Conservation (phyloP, 1,284 basidiomycete genomes). For the Cutaneotrichosporon mucoides region DNA sequence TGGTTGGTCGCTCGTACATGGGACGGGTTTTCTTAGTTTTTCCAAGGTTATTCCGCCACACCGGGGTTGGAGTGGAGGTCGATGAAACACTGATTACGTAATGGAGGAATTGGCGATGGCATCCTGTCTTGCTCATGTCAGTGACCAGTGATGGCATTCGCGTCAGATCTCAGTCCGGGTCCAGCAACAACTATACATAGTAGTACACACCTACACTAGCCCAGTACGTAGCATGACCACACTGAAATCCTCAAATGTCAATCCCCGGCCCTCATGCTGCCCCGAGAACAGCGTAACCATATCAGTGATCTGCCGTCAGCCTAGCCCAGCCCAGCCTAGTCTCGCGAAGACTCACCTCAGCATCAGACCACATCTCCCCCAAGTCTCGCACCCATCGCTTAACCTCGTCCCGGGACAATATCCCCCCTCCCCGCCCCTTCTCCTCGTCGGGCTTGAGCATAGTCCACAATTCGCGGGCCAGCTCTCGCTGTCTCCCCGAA, state of each 20-base stretch:
- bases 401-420: constrained; percentile 43
- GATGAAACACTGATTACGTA: too few relatives aligned
- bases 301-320: constrained; percentile 38
- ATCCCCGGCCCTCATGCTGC: constrained; percentile 42
- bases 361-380: constrained; percentile 48
- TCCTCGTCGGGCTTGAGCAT: constrained; percentile 34
- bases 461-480: constrained; percentile 42
- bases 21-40: too few relatives aligned
- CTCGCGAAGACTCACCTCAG: constrained; percentile 35
- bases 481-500: constrained; percentile 33
- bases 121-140: too few relatives aligned
- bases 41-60: too few relatives aligned
- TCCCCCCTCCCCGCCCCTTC: constrained; percentile 1
- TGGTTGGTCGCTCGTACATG: too few relatives aligned
- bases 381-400: constrained; percentile 39
- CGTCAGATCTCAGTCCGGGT: too few relatives aligned
- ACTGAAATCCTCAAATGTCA: constrained; percentile 47
- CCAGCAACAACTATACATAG: too few relatives aligned
- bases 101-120: too few relatives aligned
- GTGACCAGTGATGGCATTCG: too few relatives aligned
- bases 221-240: constrained; percentile 42
- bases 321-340: not conserved
- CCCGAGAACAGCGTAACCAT: constrained; percentile 49
- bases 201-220: constrained; percentile 25
- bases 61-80: too few relatives aligned